Evolutionary conservation across 345 rosid genomes (phyloP), one percentile per base, ranked within the genome.

Genomic region (Raphanus raphanistrum): DNA sequence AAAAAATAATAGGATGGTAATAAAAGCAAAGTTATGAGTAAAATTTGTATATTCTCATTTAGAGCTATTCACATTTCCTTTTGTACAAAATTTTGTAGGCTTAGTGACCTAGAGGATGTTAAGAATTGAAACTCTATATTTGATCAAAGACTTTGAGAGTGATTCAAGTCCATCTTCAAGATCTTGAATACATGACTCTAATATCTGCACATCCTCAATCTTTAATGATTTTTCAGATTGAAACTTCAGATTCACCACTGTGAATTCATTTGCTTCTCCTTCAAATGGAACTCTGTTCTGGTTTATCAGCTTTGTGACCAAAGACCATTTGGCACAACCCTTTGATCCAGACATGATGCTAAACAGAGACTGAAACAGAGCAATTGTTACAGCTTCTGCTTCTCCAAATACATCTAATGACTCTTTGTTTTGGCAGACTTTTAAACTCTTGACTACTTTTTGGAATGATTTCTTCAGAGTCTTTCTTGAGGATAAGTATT

Each of bases 401-500:
- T 82, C 83, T 58, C 75, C 74, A 50, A 87, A 78, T 32, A 80
- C 66, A 50, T 2, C 32, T 10, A 67, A 62, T 1, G 79, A 74
- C 25, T 80, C 81, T 45, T 45, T 45, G 54, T 45, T 45, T 45
- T 45, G 54, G 13, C 54, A 16, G 16, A 45, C 16, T 45, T 84
- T 69, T 63, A 82, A 67, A 29, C n/a, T 72, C 61, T 31, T 74
- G 17, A 76, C 16, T 26, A 72, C 78, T 66, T 73, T 83, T 12
- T 25, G 69, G 68, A 83, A 50, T 48, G 59, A 52, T 10, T 77
- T 80, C 66, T 74, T 74, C 25, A 74, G 64, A 4, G 66, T 28
- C 68, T 78, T 86, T 83, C 90, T 85, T 0, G 83, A 61, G 64
- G 83, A 29, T 15, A 86, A 33, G 81, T 81, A 87, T 50, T 82